Base-by-base conservation (phyloP, 768 basidiomycete genomes). In the Phanerodontia chrysosporium region DNA sequence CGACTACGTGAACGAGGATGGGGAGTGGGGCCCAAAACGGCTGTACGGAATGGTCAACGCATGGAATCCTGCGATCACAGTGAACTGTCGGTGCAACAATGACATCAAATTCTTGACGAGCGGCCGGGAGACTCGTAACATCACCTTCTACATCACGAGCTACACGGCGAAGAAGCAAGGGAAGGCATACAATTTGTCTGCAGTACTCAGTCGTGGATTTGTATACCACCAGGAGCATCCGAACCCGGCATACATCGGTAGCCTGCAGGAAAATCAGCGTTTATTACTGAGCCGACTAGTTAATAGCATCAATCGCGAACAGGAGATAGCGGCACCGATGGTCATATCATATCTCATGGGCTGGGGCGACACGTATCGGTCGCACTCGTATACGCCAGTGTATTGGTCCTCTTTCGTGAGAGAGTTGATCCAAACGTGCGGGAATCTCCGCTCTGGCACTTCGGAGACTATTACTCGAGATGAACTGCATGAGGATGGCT, bases 341-440 rank as follows among this genome's bases (percentile, higher is more conserved):
- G 73, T 79, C 0, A 69, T 77, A 0, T 67, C 68, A 0, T 78
- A 78, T 46, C 62, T 81, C 0, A 78, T 79, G 77, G 75, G 74
- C 1, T 78, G 74, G 75, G 76, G 74, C 0, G 76, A 81, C 48
- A 39, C 28, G 0, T 75, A 70, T 25, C 27, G 22, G 0, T 80
- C 75, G 0, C 79, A 81, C 55, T 55, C 61, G 2, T 80, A 77
- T 49, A 55, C 55, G 0, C 58, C 70, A 0, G 64, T 80, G 0
- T 76, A 74, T 45, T 78, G 74, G 74, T 64, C 65, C 73, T 18
- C 8, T 7, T 42, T 42, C 39, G 18, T 14, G 14, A 7, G 8
- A 14, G 8, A 35, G 8, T 35, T 35, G 32, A n/a, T n/a, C n/a
- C n/a, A n/a, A n/a, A n/a, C n/a, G n/a, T n/a, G n/a, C n/a, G n/a